A percentile compares a stretch with the other conserved stretches of the same genome.
Evolutionary conservation across 805 yeast species (phyloP).

Genomic region (Torulaspora gathmanii): DNA sequence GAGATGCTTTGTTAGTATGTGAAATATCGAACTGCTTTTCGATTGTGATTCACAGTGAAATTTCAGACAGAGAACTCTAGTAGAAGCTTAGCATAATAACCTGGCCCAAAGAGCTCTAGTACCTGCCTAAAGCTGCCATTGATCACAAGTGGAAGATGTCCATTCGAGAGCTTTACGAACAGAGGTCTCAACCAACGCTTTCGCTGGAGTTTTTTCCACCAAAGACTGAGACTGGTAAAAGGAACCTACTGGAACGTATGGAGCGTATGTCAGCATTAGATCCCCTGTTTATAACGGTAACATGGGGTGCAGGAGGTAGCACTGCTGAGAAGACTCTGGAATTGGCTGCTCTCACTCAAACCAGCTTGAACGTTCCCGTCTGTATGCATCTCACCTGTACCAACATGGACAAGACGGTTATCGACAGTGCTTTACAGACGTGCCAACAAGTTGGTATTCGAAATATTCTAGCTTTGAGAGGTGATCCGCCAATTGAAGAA

Average conservation of each 20-base stretch:
- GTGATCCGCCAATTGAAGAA: conserved; percentile 84
- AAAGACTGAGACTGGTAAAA: conserved; percentile 82
- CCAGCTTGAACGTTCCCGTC: conserved; percentile 75
- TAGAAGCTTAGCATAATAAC: background rate
- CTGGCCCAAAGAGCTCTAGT: too few relatives aligned
- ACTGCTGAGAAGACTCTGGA: conserved; percentile 83
- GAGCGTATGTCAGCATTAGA: conserved; percentile 83
- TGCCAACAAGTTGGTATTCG: conserved; percentile 78
- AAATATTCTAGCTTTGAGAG: conserved; percentile 88
- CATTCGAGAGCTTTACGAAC: conserved; percentile 46
- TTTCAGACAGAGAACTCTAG: background rate
- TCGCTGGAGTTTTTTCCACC: conserved; percentile 98
- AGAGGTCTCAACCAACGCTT: conserved; percentile 54
- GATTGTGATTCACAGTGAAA: background rate
- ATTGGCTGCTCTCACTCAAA: conserved; percentile 70
- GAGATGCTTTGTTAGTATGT: background rate
- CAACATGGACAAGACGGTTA: conserved; percentile 69
- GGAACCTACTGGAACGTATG: conserved; percentile 80
- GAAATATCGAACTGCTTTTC: background rate
- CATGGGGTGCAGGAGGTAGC: conserved; percentile 99
- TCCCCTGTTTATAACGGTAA: conserved; percentile 85
- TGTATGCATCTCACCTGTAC: conserved; percentile 96
- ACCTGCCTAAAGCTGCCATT: too few relatives aligned
- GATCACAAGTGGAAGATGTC: conserved; percentile 13
- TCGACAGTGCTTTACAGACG: conserved; percentile 69